phyloP scores from a whole-genome alignment of 1,284 basidiomycete species.

The Mycena citricolor region DNA sequence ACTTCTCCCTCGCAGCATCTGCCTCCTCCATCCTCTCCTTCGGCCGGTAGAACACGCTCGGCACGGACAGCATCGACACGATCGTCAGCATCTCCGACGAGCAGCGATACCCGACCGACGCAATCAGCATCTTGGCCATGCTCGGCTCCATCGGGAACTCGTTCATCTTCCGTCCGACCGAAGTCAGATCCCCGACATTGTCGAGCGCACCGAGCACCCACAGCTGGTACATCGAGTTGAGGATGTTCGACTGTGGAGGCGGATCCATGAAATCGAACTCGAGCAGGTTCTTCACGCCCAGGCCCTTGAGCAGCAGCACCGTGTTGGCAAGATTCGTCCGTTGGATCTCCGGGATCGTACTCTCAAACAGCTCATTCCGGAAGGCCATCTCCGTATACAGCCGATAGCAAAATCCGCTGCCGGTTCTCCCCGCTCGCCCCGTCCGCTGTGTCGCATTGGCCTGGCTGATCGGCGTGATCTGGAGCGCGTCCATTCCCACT shows the following conservation, averaged over 20 bases:
- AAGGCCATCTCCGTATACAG: slow-evolving; percentile 86
- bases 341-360: slow-evolving; percentile 98
- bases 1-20: slow-evolving; percentile 96
- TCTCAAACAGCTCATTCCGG: slow-evolving; percentile 87
- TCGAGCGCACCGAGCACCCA: slow-evolving; percentile 98
- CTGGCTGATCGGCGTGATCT: slow-evolving; percentile 98
- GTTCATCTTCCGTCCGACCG: slow-evolving; percentile 93
- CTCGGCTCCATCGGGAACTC: slow-evolving; percentile 99
- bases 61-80: slow-evolving; percentile 98
- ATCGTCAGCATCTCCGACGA: slow-evolving; percentile 97
- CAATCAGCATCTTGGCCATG: slow-evolving; percentile 98
- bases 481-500: slow-evolving; percentile 98
- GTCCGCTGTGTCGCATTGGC: slow-evolving; percentile 96
- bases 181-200: slow-evolving; percentile 95
- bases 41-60: slow-evolving; percentile 94
- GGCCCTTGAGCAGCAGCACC: slow-evolving; percentile 88
- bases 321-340: slow-evolving; percentile 97
- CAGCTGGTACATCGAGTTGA: slow-evolving; percentile 98
- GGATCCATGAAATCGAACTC: slow-evolving; percentile 99
- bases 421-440: slow-evolving; percentile 95
- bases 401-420: slow-evolving; percentile 94
- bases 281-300: slow-evolving; percentile 95
- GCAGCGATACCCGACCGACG: slow-evolving; percentile 91
- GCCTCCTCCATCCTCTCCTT: slow-evolving; percentile 95
- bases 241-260: slow-evolving; percentile 88